Evolutionary conservation across 371 early-diverging fungal species (phyloP).

Genomic region (Saksenaea oblongispora): DNA sequence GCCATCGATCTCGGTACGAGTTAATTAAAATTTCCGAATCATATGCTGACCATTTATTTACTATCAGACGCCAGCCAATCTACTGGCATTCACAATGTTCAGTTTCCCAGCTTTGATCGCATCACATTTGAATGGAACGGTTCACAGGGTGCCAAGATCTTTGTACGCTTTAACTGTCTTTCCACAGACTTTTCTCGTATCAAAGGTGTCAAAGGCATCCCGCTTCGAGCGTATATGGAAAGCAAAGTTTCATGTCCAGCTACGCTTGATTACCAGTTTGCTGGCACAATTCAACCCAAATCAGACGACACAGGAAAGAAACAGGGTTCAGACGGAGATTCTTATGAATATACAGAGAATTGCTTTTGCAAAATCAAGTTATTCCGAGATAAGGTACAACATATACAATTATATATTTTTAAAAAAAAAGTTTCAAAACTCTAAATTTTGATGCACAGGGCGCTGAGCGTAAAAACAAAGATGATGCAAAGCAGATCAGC

Average conservation of each 20-base stretch:
- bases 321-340: neutral
- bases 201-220: constrained; percentile 87
- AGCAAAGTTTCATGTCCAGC: constrained; percentile 8
- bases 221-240: constrained; percentile 54
- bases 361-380: constrained; percentile 72
- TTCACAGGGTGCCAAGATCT: constrained; percentile 66
- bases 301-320: neutral
- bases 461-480: constrained; percentile 70
- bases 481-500: constrained; percentile 64
- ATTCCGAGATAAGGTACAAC: constrained; percentile 83
- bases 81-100: constrained; percentile 51
- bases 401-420: no score
- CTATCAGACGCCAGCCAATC: constrained; percentile 30
- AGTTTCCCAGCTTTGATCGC: constrained; percentile 67
- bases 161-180: constrained; percentile 76
- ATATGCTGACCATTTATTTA: neutral
- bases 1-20: constrained; percentile 64
- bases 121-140: constrained; percentile 79
- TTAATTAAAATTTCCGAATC: neutral
- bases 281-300: neutral
- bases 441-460: constrained; percentile 26
- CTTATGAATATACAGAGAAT: constrained; percentile 45
- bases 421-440: neutral
- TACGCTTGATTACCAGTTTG: constrained; percentile 9
- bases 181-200: constrained; percentile 84